phyloP scores from a whole-genome alignment of 768 basidiomycete genomes.

The Mycena floridula region DNA sequence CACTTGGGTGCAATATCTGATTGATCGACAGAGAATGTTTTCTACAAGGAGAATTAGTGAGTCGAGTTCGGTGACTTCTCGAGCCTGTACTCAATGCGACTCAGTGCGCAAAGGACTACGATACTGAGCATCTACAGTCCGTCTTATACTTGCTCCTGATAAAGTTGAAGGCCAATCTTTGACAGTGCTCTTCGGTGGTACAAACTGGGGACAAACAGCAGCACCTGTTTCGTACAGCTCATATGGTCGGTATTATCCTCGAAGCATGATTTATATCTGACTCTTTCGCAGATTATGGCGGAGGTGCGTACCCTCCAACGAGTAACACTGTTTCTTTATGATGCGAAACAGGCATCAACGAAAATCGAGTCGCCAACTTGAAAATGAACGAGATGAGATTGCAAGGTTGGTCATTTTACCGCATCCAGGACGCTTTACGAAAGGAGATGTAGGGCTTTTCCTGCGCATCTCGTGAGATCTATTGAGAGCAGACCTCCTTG shows the following conservation, averaged over 20 bases:
- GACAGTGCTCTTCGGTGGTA: conserved; percentile 54
- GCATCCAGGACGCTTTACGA: neutral
- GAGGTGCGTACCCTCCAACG: too few relatives aligned
- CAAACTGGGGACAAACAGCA: conserved; percentile 56
- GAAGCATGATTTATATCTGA: too few relatives aligned
- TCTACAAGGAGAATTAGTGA: conserved; percentile 49
- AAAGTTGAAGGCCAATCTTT: neutral
- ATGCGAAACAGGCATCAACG: too few relatives aligned
- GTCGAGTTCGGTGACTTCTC: conserved; percentile 7
- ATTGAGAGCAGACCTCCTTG: conserved; percentile 34
- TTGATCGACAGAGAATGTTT: conserved; percentile 40
- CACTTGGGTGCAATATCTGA: neutral
- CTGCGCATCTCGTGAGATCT: conserved; percentile 46
- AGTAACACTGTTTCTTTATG: too few relatives aligned
- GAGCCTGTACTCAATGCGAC: neutral
- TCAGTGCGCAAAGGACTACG: conserved; percentile 40
- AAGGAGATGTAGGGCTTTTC: conserved; percentile 33
- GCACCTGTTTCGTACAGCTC: conserved; percentile 54
- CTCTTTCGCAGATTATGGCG: too few relatives aligned
- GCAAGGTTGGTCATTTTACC: conserved; percentile 28
- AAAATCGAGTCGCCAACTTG: conserved; percentile 39
- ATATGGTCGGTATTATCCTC: too few relatives aligned
- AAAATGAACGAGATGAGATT: conserved; percentile 51
- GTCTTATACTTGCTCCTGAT: conserved; percentile 3
- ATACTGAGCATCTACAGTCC: conserved; percentile 49